Base-by-base conservation (phyloP, 140 eudicot genomes). In the Senecio squalidus region DNA sequence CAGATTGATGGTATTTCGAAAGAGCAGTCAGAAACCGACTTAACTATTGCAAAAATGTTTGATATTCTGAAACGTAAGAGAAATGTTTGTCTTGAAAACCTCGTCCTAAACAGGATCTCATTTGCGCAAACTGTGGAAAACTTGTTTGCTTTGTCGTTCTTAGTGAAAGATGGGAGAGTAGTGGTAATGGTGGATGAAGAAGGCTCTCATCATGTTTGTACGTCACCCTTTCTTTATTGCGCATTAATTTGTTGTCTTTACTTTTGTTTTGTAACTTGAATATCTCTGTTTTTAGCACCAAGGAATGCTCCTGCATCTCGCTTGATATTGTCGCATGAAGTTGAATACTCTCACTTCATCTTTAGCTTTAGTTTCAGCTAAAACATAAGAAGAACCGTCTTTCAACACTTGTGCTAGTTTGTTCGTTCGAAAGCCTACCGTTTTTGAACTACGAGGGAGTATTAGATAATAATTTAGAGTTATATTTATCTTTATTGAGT, bases 121-220 rank as follows among this genome's bases (percentile, higher is more conserved):
- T 89, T 85, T 64, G 82, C 95, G 8, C 93, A 89, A 50, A 84
- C 95, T 0, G 89, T 89, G 31, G 95, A 89, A 69, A 89, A 85
- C 57, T 55, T 89, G 59, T 89, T 89, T 81, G 84, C 95, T 28
- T 52, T 89, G 55, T 89, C 97, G 0, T 89, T 85, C 28, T 68
- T 89, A 17, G 81, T 84, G 45, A 89, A 79, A 62, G 95, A 89
- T 58, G 95, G 95, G 38, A 61, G 97, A 16, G 95, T 82, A 33
- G 66, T 63, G 58, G 72, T 82, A n/a, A 24, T 47, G 5, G 79
- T 83, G 47, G 77, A 85, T 60, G 86, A 82, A 24, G 62, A 73
- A 24, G 84, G 93, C 64, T 64, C 52, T 21, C 95, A 89, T 66
- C 22, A 64, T 58, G 95, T 79, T 64, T 75, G 96, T 88, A 81